These are phyloP conservation scores for Ogataea saltuana DNA, from an alignment of 805 yeast species.

Conservation along the genomic window DNA sequence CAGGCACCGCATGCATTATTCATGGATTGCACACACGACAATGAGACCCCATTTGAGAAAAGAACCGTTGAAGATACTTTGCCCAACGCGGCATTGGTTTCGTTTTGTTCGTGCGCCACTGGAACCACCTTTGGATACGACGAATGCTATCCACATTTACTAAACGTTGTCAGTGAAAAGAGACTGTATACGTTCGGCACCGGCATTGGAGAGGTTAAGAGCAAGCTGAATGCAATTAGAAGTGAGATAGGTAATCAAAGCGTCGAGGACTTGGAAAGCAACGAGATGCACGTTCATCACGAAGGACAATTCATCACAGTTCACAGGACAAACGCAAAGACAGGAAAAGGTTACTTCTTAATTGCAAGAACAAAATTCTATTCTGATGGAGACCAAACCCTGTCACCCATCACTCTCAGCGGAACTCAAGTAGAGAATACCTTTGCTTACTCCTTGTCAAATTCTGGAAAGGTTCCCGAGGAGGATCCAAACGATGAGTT, in stretches of 20 bases:
- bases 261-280: slow-evolving; percentile 54
- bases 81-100: slow-evolving; percentile 92
- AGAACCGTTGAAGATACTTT: slow-evolving; percentile 93
- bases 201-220: slow-evolving; percentile 81
- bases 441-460: slow-evolving; percentile 58
- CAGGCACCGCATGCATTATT: slow-evolving; percentile 90
- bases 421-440: slow-evolving; percentile 61
- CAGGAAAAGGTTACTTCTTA: slow-evolving; percentile 87
- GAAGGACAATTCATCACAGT: slow-evolving; percentile 91
- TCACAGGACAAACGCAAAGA: slow-evolving; percentile 78
- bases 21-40: slow-evolving; percentile 98
- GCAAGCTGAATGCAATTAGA: slow-evolving; percentile 57
- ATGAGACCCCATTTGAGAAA: slow-evolving; percentile 84
- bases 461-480: slow-evolving; percentile 50
- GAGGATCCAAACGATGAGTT: slow-evolving; percentile 38
- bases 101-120: slow-evolving; percentile 89
- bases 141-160: slow-evolving; percentile 80
- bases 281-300: slow-evolving; percentile 92
- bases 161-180: slow-evolving; percentile 78
- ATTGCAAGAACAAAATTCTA: slow-evolving; percentile 83
- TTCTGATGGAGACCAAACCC: slow-evolving; percentile 47
- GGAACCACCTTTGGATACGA: slow-evolving; percentile 95
- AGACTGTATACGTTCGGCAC: slow-evolving; percentile 56
- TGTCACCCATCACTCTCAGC: slow-evolving; percentile 57
- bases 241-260: slow-evolving; percentile 54